Evolutionary conservation across 208 protist species (phyloP), one percentile per base, ranked within the genome.

Genomic region (Strigomonas oncopelti): DNA sequence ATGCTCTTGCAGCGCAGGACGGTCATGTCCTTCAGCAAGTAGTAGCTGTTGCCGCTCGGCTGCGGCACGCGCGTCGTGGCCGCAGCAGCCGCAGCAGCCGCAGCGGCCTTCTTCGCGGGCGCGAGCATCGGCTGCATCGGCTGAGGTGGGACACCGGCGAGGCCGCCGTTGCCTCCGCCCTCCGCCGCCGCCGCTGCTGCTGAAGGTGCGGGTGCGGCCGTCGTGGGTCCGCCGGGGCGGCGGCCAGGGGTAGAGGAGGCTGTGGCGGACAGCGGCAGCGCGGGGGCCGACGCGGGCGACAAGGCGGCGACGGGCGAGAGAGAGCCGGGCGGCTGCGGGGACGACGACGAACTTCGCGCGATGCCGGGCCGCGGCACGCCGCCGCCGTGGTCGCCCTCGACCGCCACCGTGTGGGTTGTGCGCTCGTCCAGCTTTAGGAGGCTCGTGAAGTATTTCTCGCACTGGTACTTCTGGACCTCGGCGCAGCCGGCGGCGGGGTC

Each of bases 1-100:
- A 98, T 96, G 34, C 84, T 81, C 77, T 93, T 95, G 65, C 85
- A 92, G 5, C 94, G 68, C 53, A 72, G 65, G 66, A 96, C 65
- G 70, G 81, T 59, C 57, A 89, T 57, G 62, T 87, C 75, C 78
- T 81, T 71, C 67, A 91, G 78, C 20, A 93, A 56, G 46, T 85
- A 93, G 69, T 88, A 90, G 55, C 61, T 52, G 27, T 69, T 54
- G 31, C 70, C 65, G 31, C 67, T 57, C 53, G 64, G 56, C 27
- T 60, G 67, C 20, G 62, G 67, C 38, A 69, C 64, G 38, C 63
- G 71, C 29, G 29, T 61, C 14, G 52, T 68, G 63, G 69, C 67
- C 1, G 61, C 42, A 20, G 56, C 34, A 7, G n/a, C 59, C 1
- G 18, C 22, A 48, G 48, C 45, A 20, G 61, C 25, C 9, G 32